Evolutionary conservation across 2,329 filamentous ascomycete species (phyloP), one percentile per base, ranked within the genome.

Genomic region (Microdochium paspali): DNA sequence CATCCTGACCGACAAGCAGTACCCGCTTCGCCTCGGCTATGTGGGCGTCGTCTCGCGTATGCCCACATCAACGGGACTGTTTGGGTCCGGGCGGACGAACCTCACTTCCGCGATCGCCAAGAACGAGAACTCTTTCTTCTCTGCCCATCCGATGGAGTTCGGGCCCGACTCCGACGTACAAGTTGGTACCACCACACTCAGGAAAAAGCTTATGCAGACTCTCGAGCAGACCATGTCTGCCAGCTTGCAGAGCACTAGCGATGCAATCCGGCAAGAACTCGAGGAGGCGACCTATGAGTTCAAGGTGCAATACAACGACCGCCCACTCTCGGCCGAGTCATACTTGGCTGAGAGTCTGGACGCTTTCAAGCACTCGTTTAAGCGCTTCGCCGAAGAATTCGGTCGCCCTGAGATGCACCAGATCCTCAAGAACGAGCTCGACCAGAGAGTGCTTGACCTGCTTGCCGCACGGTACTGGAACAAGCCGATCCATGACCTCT

Each of bases 301-400:
- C 75, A 98, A 98, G 65, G 93, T 98, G 4, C 94, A 98, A 65
- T 98, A 98, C 69, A 98, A 98, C 60, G 93, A 98, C 63, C 83
- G 93, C 6, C 89, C 91, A 1, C 73, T 98, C 30, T 95, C 89
- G 45, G 93, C 93, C 2, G 93, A 98, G 63, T 95, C 91, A 3
- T 98, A 98, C 62, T 78, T 98, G 32, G 93, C 93, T 2, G 93
- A 97, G 65, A 95, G 87, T 55, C 72, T 98, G 3, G 93, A 98
- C 64, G 84, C 85, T 20, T 97, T 98, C 76, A 98, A 98, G 68
- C 94, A 97, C 65, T 88, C 89, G 0, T 98, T 98, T 70, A 96
- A 95, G 63, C 85, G 87, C 55, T 95, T 97, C 60, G 84, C 89
- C 0, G 89, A 95, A 54, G 77, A 80, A 25, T 98, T 98, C 59